Conservation (phyloP, 805 yeast genomes). For the Huiozyma sinensis region DNA sequence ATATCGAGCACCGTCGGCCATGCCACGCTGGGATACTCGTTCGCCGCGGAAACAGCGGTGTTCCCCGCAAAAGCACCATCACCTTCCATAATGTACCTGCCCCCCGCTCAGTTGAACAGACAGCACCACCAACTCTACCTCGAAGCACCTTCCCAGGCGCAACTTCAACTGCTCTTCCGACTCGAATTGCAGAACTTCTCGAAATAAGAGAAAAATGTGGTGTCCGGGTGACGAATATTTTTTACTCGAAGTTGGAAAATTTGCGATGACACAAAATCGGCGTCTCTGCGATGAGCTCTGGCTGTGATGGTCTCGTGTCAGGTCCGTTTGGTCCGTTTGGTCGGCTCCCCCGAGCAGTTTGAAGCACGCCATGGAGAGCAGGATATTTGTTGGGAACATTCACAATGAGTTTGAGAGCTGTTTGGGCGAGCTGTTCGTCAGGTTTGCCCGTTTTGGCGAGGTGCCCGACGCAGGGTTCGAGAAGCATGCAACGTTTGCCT, state of each 20-base stretch:
- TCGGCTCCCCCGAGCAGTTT: neutral
- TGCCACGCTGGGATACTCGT: slow-evolving; percentile 21
- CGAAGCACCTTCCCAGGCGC: too few relatives aligned
- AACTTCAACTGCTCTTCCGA: too few relatives aligned
- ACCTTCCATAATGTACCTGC: too few relatives aligned
- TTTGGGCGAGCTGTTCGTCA: slow-evolving; percentile 35
- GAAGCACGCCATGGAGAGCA: slow-evolving; percentile 10
- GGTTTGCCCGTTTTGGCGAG: slow-evolving; percentile 57
- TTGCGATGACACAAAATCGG: too few relatives aligned
- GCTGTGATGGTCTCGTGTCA: too few relatives aligned
- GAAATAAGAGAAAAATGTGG: neutral
- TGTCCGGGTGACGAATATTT: slow-evolving; percentile 1
- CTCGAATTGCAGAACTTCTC: too few relatives aligned
- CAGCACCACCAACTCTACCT: too few relatives aligned
- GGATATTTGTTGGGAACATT: slow-evolving; percentile 26
- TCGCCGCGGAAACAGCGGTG: neutral
- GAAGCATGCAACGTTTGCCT: slow-evolving; percentile 53
- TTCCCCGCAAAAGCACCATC: too few relatives aligned
- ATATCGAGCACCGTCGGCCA: slow-evolving; percentile 36
- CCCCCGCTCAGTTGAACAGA: too few relatives aligned
- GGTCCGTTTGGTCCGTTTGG: too few relatives aligned
- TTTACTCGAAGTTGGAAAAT: slow-evolving; percentile 1
- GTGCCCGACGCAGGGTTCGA: slow-evolving; percentile 39
- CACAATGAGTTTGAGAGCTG: slow-evolving; percentile 16
- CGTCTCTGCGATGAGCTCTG: slow-evolving; percentile 5